Conservation (phyloP, 2,329 filamentous ascomycete genomes). For the Thelonectria olida region DNA sequence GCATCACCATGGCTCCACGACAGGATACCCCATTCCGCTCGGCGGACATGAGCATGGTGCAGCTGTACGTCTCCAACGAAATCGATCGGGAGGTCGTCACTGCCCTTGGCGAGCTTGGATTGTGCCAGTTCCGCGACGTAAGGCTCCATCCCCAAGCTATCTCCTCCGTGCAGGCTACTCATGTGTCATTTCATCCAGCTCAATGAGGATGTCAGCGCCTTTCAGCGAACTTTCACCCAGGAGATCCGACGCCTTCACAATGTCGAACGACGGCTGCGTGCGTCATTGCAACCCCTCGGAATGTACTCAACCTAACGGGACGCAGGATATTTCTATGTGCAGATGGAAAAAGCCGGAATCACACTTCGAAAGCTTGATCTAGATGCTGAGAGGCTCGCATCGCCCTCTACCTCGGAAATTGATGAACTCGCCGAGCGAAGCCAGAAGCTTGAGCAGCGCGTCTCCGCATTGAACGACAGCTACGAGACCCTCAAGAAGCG, state of each 20-base stretch:
- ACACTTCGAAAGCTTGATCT: constrained; percentile 90
- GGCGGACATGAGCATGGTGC: constrained; percentile 99
- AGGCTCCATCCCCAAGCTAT: constrained; percentile 26
- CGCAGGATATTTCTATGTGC: constrained; percentile 87
- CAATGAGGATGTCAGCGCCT: constrained; percentile 91
- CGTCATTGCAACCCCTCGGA: constrained; percentile 50
- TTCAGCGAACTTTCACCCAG: constrained; percentile 96
- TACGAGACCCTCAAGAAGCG: constrained; percentile 98
- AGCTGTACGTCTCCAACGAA: constrained; percentile 99
- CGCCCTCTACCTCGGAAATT: constrained; percentile 92
- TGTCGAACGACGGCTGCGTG: constrained; percentile 96
- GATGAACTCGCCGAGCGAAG: constrained; percentile 94
- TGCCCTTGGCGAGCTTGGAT: constrained; percentile 92
- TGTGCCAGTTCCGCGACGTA: constrained; percentile 97
- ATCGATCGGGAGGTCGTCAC: constrained; percentile 98
- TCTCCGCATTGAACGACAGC: constrained; percentile 93
- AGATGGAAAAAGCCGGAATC: constrained; percentile 95
- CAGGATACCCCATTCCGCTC: constrained; percentile 99
- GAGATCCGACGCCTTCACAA: constrained; percentile 98
- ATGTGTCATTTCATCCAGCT: constrained; percentile 65
- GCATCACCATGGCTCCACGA: constrained; percentile 66
- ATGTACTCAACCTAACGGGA: constrained; percentile 41
- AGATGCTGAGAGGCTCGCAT: constrained; percentile 85
- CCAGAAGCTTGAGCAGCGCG: constrained; percentile 89
- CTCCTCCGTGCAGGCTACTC: constrained; percentile 23